Evolutionary conservation across 2,329 filamentous ascomycete genomes (phyloP), one percentile per base, ranked within the genome.

Genomic region (Curvularia verruculosa): DNA sequence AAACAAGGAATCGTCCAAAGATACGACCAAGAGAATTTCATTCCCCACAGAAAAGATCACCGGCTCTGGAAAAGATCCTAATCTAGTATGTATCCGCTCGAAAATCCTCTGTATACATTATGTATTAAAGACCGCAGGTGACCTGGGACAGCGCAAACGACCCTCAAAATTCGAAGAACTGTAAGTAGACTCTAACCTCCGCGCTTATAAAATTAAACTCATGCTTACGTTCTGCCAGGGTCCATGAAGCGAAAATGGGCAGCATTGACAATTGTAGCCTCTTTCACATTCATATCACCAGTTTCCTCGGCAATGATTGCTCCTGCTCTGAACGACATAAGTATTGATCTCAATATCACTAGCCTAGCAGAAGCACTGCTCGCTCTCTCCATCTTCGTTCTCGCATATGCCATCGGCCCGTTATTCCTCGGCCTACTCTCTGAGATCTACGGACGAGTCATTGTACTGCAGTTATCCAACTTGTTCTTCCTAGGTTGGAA

Each of bases 111-210:
- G 2, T 28, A 28, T 39, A 44, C 1, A 19, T 12, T 21, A 18
- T 9, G 21, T 21, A 37, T 54, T 66, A 15, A 40, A 23, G 29
- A 69, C 54, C 1, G 31, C 0, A 73, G 73, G 79, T 82, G 1
- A 77, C 75, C 1, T 82, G 80, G 80, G 80, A 81, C 53, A 74
- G 75, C 2, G 72, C 77, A 4, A 71, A 80, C 28, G 80, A 82
- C 56, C 78, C 77, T 10, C 69, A 68, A 23, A 82, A 82, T 49
- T 80, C 80, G 3, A 64, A 62, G 23, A 64, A 62, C 18, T 64
- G 61, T 57, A 49, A 37, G 44, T 8, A 36, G 44, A 19, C 5
- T 15, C 4, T 37, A 2, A 13, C 31, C 15, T 41, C 9, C 10
- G 2, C 31, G 12, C 19, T n/a, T 12, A 29, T 9, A 29, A 1